phyloP scores from a whole-genome alignment of 768 basidiomycete genomes.

The Pleurotus salmoneostramineus region DNA sequence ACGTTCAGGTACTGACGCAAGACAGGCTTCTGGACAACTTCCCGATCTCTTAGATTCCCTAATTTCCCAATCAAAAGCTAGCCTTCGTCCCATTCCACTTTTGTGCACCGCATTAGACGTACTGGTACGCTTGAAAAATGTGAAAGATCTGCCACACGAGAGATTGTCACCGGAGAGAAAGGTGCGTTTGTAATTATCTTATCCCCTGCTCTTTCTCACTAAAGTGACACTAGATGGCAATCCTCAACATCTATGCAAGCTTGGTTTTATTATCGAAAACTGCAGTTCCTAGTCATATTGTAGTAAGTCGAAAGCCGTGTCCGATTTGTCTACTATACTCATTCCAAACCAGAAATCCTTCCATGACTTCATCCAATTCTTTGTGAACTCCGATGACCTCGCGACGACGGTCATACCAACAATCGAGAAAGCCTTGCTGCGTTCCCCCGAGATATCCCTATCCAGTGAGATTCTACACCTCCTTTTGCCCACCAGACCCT shows the following conservation, averaged over 20 bases:
- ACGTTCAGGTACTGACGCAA: not conserved
- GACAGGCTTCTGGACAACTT: constrained; percentile 39
- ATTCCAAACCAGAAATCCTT: constrained; percentile 40
- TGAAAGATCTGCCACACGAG: constrained; percentile 37
- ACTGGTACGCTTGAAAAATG: constrained; percentile 57
- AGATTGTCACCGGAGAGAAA: constrained; percentile 43
- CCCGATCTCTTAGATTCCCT: constrained; percentile 49
- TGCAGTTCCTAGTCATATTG: constrained; percentile 52
- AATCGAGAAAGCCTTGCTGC: constrained; percentile 76
- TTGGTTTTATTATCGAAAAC: constrained; percentile 67
- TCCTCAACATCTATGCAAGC: constrained; percentile 56
- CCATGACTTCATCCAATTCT: constrained; percentile 56
- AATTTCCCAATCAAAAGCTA: constrained; percentile 38
- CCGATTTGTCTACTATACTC: not conserved
- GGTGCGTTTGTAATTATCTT: constrained; percentile 30
- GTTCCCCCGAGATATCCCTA: constrained; percentile 79
- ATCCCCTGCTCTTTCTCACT: too few relatives aligned
- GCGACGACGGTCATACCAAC: constrained; percentile 54
- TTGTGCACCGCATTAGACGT: constrained; percentile 73
- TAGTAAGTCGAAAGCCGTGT: constrained; percentile 34
- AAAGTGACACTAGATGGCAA: constrained; percentile 36
- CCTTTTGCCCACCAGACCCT: constrained; percentile 4
- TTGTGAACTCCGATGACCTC: constrained; percentile 50
- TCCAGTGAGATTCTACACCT: constrained; percentile 36
- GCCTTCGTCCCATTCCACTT: constrained; percentile 41